Evolutionary conservation across 345 rosid genomes (phyloP), one percentile per base, ranked within the genome.

Genomic region (Xanthoceras sorbifolium): DNA sequence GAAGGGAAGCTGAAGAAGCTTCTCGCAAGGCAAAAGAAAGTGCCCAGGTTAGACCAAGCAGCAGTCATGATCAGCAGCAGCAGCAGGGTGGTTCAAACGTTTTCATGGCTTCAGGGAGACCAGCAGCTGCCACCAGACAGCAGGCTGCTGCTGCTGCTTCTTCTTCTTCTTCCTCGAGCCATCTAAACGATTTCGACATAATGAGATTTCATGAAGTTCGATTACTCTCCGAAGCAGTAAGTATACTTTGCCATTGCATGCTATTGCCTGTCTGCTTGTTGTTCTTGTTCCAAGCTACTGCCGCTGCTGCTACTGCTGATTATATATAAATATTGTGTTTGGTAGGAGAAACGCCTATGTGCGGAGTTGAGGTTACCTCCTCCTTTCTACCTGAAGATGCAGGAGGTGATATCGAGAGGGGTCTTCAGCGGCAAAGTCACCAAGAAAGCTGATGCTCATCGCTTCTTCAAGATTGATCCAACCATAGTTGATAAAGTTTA

Each of bases 261-360:
- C 15, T 64, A 26, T 64, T 1, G 4, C 22, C 23, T 23, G 40
- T 25, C n/a, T 34, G 42, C 18, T 42, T 42, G 46, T 5, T 5
- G 10, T 71, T 55, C 15, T 3, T 67, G 25, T 52, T 40, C 55
- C 52, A 77, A 52, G 61, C 26, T 67, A 54, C 59, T 3, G 18
- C n/a, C n/a, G n/a, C n/a, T n/a, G n/a, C n/a, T n/a, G n/a, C n/a
- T n/a, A n/a, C n/a, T n/a, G n/a, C n/a, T n/a, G n/a, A n/a, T n/a
- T n/a, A n/a, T n/a, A n/a, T n/a, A n/a, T n/a, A n/a, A n/a, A 26
- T 44, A 73, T 64, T 77, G 73, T 32, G 23, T 69, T 76, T 74
- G 54, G 82, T 97, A 96, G 98, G 98, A 96, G 91, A 96, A 92
- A 84, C 90, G 90, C 61, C 83, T 96, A 4, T 96, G 98, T 78